Evolutionary conservation across 768 basidiomycete genomes (phyloP), one percentile per base, ranked within the genome.

Genomic region (Trametes punicea): DNA sequence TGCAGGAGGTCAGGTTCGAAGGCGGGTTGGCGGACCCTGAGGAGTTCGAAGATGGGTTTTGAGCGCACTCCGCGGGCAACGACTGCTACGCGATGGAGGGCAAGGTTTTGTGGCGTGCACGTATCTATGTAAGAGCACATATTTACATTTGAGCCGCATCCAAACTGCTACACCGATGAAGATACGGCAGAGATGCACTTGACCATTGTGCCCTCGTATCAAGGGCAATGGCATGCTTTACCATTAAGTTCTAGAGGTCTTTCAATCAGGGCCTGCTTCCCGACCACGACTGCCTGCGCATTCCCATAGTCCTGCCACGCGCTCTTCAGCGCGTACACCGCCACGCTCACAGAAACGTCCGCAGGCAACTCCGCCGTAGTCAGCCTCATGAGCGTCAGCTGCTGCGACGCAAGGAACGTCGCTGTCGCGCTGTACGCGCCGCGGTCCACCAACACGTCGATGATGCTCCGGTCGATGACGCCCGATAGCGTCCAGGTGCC

Each of bases 1-100:
- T 62, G 48, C 49, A 45, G 36, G 63, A 46, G 42, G 48, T 59
- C 36, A 41, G 23, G 10, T 38, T 59, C 21, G 55, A 30, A 21
- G 55, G 60, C 4, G 55, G 56, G 2, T n/a, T 60, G 26, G 56
- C 55, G 13, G 57, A 58, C 39, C 44, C 53, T 3, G 56, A 52
- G 46, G 62, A 61, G 27, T 63, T 63, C 34, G 59, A 63, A 49
- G 54, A 56, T n/a, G 59, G 42, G n/a, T 60, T 55, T 31, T 56
- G 45, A 25, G 4, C n/a, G n/a, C n/a, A n/a, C n/a, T n/a, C n/a
- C n/a, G n/a, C n/a, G n/a, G n/a, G n/a, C n/a, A n/a, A n/a, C n/a
- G n/a, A n/a, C n/a, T n/a, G n/a, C n/a, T n/a, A n/a, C n/a, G n/a
- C n/a, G n/a, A n/a, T n/a, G n/a, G 15, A 8, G 34, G 13, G 13